These are phyloP conservation scores for Cynara cardunculus DNA, from an alignment of 129 eudicot genomes.

Conservation along the genomic window DNA sequence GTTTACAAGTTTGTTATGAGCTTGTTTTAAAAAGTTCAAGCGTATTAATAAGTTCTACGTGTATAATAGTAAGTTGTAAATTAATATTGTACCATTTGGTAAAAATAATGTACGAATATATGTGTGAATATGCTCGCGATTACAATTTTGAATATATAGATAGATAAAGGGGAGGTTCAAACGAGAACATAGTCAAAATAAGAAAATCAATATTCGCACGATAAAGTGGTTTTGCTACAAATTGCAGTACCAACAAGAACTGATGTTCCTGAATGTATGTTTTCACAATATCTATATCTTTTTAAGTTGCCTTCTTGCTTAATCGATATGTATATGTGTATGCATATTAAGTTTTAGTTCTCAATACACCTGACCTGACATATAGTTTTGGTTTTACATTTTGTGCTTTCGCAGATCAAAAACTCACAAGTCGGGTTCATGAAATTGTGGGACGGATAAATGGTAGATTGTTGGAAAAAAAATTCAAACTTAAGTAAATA, in stretches of 20 bases:
- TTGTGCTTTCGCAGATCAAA: constrained; percentile 62
- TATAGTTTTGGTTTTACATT: constrained; percentile 8
- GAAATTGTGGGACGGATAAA: constrained; percentile 95
- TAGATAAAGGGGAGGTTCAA: too few relatives aligned
- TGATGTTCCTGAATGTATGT: constrained; percentile 92
- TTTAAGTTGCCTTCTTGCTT: neutral
- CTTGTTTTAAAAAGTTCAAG: too few relatives aligned
- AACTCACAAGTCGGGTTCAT: constrained; percentile 96
- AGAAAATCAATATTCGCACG: constrained; percentile 81
- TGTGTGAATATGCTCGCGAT: too few relatives aligned
- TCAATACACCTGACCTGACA: constrained; percentile 10
- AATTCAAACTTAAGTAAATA: too few relatives aligned
- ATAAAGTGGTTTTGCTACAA: constrained; percentile 89
- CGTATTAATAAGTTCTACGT: too few relatives aligned
- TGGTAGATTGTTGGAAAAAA: constrained; percentile 97
- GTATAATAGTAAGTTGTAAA: too few relatives aligned
- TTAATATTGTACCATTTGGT: too few relatives aligned
- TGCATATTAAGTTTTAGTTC: neutral
- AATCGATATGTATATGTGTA: neutral
- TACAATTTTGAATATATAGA: too few relatives aligned
- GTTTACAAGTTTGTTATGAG: too few relatives aligned
- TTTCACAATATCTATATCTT: constrained; percentile 21
- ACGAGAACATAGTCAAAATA: too few relatives aligned
- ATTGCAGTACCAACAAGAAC: constrained; percentile 99
- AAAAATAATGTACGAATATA: too few relatives aligned